Conservation (phyloP, 306 rosid genomes). For the Dicorynia guianensis region DNA sequence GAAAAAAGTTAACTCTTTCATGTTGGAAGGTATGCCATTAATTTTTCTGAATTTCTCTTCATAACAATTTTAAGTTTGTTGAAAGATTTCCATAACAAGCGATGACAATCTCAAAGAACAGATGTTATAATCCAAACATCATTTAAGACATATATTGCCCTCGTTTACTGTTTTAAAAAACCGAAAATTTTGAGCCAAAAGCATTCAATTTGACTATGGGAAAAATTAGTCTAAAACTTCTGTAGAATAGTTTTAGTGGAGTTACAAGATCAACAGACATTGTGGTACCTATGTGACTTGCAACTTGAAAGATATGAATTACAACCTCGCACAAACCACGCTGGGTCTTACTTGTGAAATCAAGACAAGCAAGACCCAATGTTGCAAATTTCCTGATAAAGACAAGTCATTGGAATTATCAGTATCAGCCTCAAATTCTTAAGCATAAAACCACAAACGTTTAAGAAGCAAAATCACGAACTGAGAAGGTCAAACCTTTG, state of each 20-base stretch:
- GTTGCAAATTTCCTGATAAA: neutral
- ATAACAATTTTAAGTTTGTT: neutral
- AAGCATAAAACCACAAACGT: slow-evolving; percentile 9
- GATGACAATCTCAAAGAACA: neutral
- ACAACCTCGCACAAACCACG: neutral
- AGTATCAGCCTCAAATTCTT: neutral
- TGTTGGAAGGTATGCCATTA: neutral
- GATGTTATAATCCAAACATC: neutral
- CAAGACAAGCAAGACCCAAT: slow-evolving; percentile 19
- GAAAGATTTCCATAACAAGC: neutral
- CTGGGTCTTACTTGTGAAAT: neutral
- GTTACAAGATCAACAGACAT: too few species aligned
- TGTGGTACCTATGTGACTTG: too few species aligned
- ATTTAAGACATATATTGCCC: neutral
- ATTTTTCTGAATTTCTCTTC: neutral
- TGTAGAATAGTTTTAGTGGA: too few species aligned
- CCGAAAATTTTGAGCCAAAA: neutral
- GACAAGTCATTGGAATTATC: neutral
- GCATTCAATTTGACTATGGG: neutral
- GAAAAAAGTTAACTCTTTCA: neutral
- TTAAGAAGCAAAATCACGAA: neutral
- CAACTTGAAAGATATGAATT: neutral
- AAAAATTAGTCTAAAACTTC: neutral
- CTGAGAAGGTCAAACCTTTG: slow-evolving; percentile 55
- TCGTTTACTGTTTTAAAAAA: neutral